Conservation (phyloP, 2,329 filamentous ascomycete species). For the Xylaria hypoxylon region DNA sequence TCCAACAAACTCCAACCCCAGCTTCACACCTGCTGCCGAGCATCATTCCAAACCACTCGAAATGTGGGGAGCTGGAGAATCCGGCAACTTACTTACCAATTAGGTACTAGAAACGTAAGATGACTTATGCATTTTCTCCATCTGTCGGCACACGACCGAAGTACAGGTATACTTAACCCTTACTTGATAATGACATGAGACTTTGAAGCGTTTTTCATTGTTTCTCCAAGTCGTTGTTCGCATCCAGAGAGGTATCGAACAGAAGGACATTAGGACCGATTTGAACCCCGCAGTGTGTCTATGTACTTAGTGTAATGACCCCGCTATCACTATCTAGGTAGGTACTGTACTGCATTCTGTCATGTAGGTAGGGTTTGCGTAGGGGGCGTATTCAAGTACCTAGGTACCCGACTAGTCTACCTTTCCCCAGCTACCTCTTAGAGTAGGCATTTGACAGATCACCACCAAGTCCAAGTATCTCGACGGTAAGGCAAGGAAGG, state of each 20-base stretch:
- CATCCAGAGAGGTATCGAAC: constrained; percentile 14
- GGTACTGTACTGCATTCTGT: neutral
- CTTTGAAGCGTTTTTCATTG: constrained; percentile 10
- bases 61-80: constrained; percentile 36
- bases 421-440: neutral
- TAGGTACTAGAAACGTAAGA: constrained; percentile 19
- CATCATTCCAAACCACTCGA: constrained; percentile 29
- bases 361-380: neutral
- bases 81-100: constrained; percentile 30
- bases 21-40: constrained; percentile 21
- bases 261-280: constrained; percentile 19
- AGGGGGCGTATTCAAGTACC: neutral
- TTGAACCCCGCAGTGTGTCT: constrained; percentile 32
- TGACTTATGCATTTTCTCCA: constrained; percentile 25
- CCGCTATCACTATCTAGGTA: constrained; percentile 17
- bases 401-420: neutral
- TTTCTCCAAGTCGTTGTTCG: constrained; percentile 28
- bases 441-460: constrained; percentile 2
- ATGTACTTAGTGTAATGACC: constrained; percentile 1
- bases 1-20: constrained; percentile 23
- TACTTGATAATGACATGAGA: constrained; percentile 19
- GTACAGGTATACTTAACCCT: constrained; percentile 8
- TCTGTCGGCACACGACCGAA: constrained; percentile 11
- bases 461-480: constrained; percentile 7
- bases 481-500: constrained; percentile 22